A percentile compares a stretch with the other conserved stretches of the same genome.
phyloP scores from a whole-genome alignment of 495 filamentous ascomycete genomes.

The Endocarpon pusillum region DNA sequence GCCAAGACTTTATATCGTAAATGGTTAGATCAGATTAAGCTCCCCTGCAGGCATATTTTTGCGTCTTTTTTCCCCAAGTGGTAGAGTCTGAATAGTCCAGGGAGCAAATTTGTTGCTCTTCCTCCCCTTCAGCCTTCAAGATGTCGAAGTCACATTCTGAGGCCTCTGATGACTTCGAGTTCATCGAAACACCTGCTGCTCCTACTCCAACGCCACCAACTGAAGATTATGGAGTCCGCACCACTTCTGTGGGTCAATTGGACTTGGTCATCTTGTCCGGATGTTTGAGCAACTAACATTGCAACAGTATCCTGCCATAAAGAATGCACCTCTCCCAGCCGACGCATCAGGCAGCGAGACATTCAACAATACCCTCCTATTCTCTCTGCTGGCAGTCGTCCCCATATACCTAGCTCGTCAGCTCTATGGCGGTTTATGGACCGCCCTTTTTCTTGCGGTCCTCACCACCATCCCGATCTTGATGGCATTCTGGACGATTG shows the following conservation, averaged over 20 bases:
- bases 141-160: conserved; percentile 34
- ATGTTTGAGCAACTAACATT: conserved; percentile 2
- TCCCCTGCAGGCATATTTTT: no score
- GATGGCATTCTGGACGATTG: conserved; percentile 38
- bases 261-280: conserved; percentile 2
- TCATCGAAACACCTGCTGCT: conserved; percentile 45
- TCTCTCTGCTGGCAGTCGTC: conserved; percentile 28
- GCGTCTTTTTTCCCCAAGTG: no score
- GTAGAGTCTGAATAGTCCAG: no score
- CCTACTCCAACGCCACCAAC: conserved; percentile 26
- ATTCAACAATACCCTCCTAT: conserved; percentile 39
- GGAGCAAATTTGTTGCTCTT: no score
- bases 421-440: conserved; percentile 36
- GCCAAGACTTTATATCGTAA: no score
- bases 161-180: conserved; percentile 48
- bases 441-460: conserved; percentile 37
- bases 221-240: conserved; percentile 37
- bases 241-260: conserved; percentile 32
- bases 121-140: no score
- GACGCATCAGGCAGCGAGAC: conserved; percentile 37
- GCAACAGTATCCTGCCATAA: conserved; percentile 39
- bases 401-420: conserved; percentile 37
- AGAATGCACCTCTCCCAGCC: conserved; percentile 45
- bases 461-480: conserved; percentile 39
- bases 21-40: no score